These are phyloP conservation scores for Sonneratia caseolaris DNA, from an alignment of 345 rosid genomes.

Conservation along the genomic window DNA sequence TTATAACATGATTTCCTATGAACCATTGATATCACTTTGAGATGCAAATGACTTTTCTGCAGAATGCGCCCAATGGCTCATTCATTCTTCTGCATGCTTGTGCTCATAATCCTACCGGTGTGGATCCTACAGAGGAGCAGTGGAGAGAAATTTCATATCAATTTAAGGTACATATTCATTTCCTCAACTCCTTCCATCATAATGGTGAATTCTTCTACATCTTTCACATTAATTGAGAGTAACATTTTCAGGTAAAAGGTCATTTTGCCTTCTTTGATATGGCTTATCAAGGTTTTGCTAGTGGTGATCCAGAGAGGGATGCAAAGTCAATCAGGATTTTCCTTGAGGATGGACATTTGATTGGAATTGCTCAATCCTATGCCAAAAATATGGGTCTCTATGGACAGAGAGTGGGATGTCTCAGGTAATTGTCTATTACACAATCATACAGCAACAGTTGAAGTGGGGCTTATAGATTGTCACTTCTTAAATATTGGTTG, in stretches of 20 bases:
- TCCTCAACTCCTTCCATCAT: background rate
- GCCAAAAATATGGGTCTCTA: constrained; percentile 99
- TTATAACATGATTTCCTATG: background rate
- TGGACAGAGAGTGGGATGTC: constrained; percentile 97
- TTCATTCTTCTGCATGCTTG: constrained; percentile 95
- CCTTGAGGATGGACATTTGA: constrained; percentile 77
- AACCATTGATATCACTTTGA: background rate
- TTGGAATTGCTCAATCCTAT: constrained; percentile 92
- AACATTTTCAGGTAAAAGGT: constrained; percentile 48
- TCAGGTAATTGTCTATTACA: constrained; percentile 42
- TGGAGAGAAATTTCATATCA: constrained; percentile 89
- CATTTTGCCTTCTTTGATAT: constrained; percentile 93
- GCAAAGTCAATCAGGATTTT: constrained; percentile 92
- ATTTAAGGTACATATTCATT: constrained; percentile 44
- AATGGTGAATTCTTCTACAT: background rate
- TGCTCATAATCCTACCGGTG: constrained; percentile 95
- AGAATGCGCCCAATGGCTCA: constrained; percentile 93
- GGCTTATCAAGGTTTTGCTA: constrained; percentile 99
- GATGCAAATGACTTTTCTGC: background rate
- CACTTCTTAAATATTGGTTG: background rate
- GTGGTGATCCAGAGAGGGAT: constrained; percentile 92
- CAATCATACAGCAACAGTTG: background rate
- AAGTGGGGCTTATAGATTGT: background rate
- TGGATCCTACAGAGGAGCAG: constrained; percentile 87
- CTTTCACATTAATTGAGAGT: constrained; percentile 6